Base-by-base conservation (phyloP, 1,284 basidiomycete species). In the Ustilago shanxiensis region DNA sequence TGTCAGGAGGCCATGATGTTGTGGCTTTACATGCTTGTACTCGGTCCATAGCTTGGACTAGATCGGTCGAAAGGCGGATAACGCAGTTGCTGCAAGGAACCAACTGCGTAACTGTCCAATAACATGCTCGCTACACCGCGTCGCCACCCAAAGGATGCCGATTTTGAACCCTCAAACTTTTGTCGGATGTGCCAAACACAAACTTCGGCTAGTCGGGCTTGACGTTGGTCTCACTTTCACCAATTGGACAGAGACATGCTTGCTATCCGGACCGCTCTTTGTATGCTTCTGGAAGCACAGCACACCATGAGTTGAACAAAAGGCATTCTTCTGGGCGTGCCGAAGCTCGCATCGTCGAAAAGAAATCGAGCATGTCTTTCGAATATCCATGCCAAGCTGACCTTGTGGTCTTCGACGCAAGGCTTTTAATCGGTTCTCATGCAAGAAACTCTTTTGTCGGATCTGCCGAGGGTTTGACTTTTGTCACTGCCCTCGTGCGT, bases 81-180 rank as follows among this genome's bases (percentile, higher is more conserved):
- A 33, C 3, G n/a, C 44, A 20, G 49, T 13, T 52, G 51, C 31
- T 52, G 51, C 51, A 52, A 52, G 49, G 49, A 9, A 52, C 51
- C 51, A 35, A 31, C n/a, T 33, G 31, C 44, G 22, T 16, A 45
- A 20, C 22, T 45, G 44, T n/a, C 44, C 35, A 37, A 37, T 37
- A 14, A 37, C 35, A 37, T 37, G 35, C 35, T 37, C 11, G 31
- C 31, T 33, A 11, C 11, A 11, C 11, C 31, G 31, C 31, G 31
- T 33, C 31, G 11, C 7, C 5, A 11, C 31, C 11, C 31, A 11
- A 33, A 33, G 5, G 31, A 33, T 37, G 35, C 35, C 35, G 35
- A 33, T n/a, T 20, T 8, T 45, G 44, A 45, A 45, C 44, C 44
- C 44, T 45, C 44, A 45, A 45, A 45, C 20, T n/a, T 20, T 33